Base-by-base conservation (phyloP, 257 asterid species). In the Cruciata laevipes region DNA sequence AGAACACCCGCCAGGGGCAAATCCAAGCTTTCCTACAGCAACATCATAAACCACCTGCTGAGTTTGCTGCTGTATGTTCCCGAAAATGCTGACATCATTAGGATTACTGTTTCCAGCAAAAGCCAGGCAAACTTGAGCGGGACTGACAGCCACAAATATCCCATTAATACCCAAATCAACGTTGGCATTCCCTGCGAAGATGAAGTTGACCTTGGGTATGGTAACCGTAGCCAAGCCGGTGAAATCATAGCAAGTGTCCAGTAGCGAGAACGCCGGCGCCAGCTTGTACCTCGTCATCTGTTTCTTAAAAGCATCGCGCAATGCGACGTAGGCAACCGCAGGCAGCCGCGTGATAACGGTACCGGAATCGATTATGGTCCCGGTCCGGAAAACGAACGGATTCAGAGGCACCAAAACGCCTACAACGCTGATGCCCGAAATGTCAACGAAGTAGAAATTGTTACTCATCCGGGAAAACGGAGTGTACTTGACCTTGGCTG, bases 271-370 rank as follows among this genome's bases (percentile, higher is more conserved):
- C 2, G 85, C 81, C 0, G 85, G 88, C 7, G 89, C 88, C 3
- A 62, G 38, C 7, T 78, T 77, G 70, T 86, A 86, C 63, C 61
- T 76, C 0, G 69, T 16, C 97, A 86, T 91, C 58, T n/a, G 69
- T 66, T 77, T 69, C 72, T 51, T 76, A 75, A 91, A 91, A 0
- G 77, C 75, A 1, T 77, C 49, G 18, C 85, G 73, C 77, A 90
- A 0, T 1, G 77, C 69, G 6, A 53, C 21, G 79, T 92, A 90
- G 25, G 87, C 88, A 0, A 70, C 67, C 0, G 84, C 81, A 2
- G 94, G 93, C 23, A 91, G 84, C 3, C 93, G 83, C 0, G 96
- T 86, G 20, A 86, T 77, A 71, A 86, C 93, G 3, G 96, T 88
- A 20, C 96, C 95, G 0, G 97, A 91, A 75, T 91, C 97, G 32